Percentiles rank a stretch among this genome's conserved stretches.
phyloP scores from a whole-genome alignment of 805 yeast genomes.

The Saturnispora saitoi region DNA sequence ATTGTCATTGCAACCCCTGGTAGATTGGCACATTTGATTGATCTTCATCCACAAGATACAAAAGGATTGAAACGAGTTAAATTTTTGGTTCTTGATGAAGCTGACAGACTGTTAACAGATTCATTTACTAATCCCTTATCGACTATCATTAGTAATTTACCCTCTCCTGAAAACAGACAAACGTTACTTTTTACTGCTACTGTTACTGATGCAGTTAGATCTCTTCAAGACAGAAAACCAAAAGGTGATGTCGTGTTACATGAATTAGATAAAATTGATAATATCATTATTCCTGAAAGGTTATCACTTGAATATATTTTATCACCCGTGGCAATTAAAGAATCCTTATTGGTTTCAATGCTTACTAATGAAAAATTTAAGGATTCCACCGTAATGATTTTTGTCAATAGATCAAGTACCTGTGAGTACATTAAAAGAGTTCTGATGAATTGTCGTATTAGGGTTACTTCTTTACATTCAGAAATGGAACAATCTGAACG shows the following conservation, averaged over 20 bases:
- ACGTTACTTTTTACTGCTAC: conserved; percentile 93
- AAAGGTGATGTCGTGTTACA: conserved; percentile 57
- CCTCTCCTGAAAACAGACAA: conserved; percentile 67
- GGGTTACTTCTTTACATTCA: conserved; percentile 87
- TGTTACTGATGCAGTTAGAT: conserved; percentile 83
- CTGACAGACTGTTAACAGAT: conserved; percentile 80
- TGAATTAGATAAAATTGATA: conserved; percentile 66
- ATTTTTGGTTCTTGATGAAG: conserved; percentile 88
- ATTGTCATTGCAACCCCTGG: conserved; percentile 97
- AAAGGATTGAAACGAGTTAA: conserved; percentile 70
- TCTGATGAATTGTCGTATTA: conserved; percentile 59
- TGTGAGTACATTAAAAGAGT: conserved; percentile 84
- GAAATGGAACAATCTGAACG: conserved; percentile 92
- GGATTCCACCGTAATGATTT: conserved; percentile 69
- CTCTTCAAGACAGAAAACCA: conserved; percentile 48
- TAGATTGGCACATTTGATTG: conserved; percentile 78
- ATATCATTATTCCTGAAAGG: conserved; percentile 73
- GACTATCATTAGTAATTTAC: conserved; percentile 63
- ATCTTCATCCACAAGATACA: conserved; percentile 83
- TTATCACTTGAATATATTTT: conserved; percentile 58
- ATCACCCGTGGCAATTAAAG: conserved; percentile 83
- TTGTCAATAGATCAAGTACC: conserved; percentile 83
- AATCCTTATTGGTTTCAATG: conserved; percentile 70
- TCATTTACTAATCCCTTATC: conserved; percentile 76
- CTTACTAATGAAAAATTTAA: conserved; percentile 54